phyloP scores from a whole-genome alignment of 2,329 filamentous ascomycete species.

The Talaromyces piceae region DNA sequence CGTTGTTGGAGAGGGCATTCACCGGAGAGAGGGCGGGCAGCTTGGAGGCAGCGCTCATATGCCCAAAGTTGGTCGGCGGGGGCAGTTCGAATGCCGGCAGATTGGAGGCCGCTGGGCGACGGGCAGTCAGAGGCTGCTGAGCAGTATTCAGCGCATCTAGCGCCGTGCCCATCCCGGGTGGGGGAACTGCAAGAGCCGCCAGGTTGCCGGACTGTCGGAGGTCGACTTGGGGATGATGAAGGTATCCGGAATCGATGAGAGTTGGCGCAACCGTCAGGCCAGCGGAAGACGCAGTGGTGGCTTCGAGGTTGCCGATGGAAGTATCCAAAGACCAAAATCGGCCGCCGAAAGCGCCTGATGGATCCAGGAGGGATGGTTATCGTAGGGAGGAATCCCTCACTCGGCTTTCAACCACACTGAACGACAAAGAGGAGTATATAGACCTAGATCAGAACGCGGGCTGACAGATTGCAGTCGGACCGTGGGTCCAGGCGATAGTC shows the following conservation, averaged over 20 bases:
- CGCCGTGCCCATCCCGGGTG: slow-evolving; percentile 55
- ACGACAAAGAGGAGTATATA: not conserved
- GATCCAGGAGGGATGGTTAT: slow-evolving; percentile 40
- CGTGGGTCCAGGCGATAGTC: slow-evolving; percentile 11
- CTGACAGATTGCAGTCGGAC: slow-evolving; percentile 1
- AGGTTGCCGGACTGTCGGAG: slow-evolving; percentile 46
- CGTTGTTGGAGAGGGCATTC: slow-evolving; percentile 45
- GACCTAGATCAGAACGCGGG: not conserved
- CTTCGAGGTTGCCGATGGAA: slow-evolving; percentile 25
- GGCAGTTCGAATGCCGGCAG: slow-evolving; percentile 64
- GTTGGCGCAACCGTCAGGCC: slow-evolving; percentile 29
- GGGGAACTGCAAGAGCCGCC: slow-evolving; percentile 54
- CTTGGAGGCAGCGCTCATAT: slow-evolving; percentile 43
- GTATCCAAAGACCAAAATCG: slow-evolving; percentile 40
- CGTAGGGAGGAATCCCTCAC: slow-evolving; percentile 14
- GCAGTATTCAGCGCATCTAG: slow-evolving; percentile 51
- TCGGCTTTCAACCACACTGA: not conserved
- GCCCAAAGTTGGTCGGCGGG: slow-evolving; percentile 45
- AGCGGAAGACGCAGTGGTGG: slow-evolving; percentile 20
- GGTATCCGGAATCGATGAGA: slow-evolving; percentile 30
- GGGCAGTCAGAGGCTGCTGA: slow-evolving; percentile 60
- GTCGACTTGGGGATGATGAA: slow-evolving; percentile 30
- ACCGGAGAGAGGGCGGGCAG: slow-evolving; percentile 37
- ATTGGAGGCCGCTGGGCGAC: slow-evolving; percentile 61
- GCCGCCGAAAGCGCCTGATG: slow-evolving; percentile 40